Base-by-base conservation (phyloP, 176 grass and related monocot genomes). In the Eragrostis curvula region DNA sequence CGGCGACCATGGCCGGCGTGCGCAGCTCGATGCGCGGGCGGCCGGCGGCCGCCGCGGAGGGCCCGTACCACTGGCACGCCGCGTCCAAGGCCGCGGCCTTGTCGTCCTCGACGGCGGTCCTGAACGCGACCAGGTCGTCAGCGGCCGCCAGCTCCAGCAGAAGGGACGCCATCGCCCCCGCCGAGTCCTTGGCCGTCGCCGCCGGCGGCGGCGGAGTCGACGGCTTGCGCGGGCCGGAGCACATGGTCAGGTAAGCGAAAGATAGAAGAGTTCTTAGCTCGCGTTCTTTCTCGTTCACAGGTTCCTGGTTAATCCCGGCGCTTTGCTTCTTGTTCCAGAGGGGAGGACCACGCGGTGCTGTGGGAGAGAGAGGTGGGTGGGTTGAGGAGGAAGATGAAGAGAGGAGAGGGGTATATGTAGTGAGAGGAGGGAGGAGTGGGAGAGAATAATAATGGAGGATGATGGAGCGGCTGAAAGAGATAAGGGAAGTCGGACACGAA, bases 1-100 rank as follows among this genome's bases (percentile, higher is more conserved):
- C 91, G 11, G 93, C 96, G 2, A 99, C 87, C 96, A 99, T 99
- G 56, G 92, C 87, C 2, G 96, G 89, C 18, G 92, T 91, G 12
- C 96, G 88, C 56, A 73, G 44, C 86, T 98, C 90, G 42, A 86
- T 40, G 12, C 82, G 84, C 11, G 85, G 78, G 12, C 87, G 87
- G 0, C 64, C 46, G 0, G 5, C 52, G 12, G 75, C 80, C 0
- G 45, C 64, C 2, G 84, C 79, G 3, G 89, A 96, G 0, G 92
- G 96, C 0, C 89, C 89, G 40, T 96, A 99, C 96, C 96, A 99
- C 0, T 57, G 68, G 6, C 28, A 53, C 7, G 42, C 66, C 0
- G 13, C 42, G 16, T 83, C 72, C 20, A 94, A 6, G 2, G 78
- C 47, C 21, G 68, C 18, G 7, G 52, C 57, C 20, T 84, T 87